These are phyloP conservation scores for Proliferodiscus dingleyae DNA, from an alignment of 2,329 filamentous ascomycete genomes.

Conservation along the genomic window DNA sequence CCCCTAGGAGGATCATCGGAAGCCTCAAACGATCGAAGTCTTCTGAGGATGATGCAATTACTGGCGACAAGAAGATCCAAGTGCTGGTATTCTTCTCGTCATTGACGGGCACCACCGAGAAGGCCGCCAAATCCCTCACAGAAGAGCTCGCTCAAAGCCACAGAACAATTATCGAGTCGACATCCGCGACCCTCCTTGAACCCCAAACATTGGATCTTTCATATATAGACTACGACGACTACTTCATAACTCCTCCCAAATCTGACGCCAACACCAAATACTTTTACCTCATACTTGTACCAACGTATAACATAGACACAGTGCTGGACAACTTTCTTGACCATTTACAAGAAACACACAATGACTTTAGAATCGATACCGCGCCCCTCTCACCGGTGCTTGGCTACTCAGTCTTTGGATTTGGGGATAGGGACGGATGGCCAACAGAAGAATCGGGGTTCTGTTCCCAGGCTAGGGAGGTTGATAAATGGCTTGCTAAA, in stretches of 20 bases:
- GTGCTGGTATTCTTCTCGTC: conserved; percentile 86
- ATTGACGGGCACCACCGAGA: conserved; percentile 77
- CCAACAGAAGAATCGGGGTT: conserved; percentile 85
- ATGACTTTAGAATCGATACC: conserved; percentile 95
- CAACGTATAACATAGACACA: conserved; percentile 93
- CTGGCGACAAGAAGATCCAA: conserved; percentile 50
- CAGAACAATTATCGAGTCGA: conserved; percentile 27
- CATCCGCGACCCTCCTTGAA: conserved; percentile 40
- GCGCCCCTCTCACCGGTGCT: conserved; percentile 70
- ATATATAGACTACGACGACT: conserved; percentile 88
- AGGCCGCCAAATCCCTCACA: conserved; percentile 61
- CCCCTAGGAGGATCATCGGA: conserved; percentile 34
- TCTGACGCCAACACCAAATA: conserved; percentile 47
- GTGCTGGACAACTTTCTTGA: conserved; percentile 83
- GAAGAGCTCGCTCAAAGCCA: conserved; percentile 45
- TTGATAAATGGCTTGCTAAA: conserved; percentile 97
- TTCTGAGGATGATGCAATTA: conserved; percentile 28
- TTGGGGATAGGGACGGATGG: conserved; percentile 90
- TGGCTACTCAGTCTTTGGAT: conserved; percentile 90
- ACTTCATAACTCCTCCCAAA: conserved; percentile 75
- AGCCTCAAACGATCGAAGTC: conserved; percentile 26
- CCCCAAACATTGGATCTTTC: conserved; percentile 73
- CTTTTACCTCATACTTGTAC: conserved; percentile 81
- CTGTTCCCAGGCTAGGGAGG: conserved; percentile 84
- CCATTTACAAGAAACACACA: conserved; percentile 85